Evolutionary conservation across 2,329 filamentous ascomycete species (phyloP), one percentile per base, ranked within the genome.

Genomic region (Tolypocladium album): DNA sequence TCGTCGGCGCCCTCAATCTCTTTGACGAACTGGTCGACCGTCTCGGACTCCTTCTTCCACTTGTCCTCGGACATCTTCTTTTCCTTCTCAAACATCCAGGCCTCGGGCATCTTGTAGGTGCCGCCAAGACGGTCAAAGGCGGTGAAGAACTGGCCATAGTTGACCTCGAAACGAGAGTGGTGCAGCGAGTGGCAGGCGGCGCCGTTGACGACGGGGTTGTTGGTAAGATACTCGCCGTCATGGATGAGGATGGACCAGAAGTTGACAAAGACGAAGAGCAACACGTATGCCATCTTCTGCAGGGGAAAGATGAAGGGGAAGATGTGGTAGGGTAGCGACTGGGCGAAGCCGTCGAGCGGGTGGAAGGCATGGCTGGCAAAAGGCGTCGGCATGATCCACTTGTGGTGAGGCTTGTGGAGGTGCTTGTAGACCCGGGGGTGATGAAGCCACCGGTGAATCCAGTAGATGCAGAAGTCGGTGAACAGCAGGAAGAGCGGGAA

Each of bases 361-460:
- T 97, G 92, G 83, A 97, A 97, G 61, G 93, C 93, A 71, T 96
- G 89, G 67, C 88, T 92, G 50, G 93, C 92, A 73, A 85, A 97
- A 0, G 93, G 93, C 3, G 91, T 96, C 3, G 93, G 93, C 90
- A 97, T 95, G 76, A 97, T 97, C 93, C 93, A 97, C 80, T 96
- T 97, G 86, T 97, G 93, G 77, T 97, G 93, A 65, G 92, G 88
- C 84, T 97, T 97, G 84, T 97, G 93, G 57, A 97, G 82, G 66
- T 80, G 80, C 79, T 92, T 95, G 84, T 97, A 97, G 58, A 76
- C 67, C 58, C 78, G 70, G 20, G 89, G 89, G 75, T 92, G 87
- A 76, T 96, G 92, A 63, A 95, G 82, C 60, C 84, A 88, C 60
- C 92, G 88, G 78, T 96, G 92, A 69, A 95, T 93, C 82, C 88